A percentile compares a stretch with the other conserved stretches of the same genome.
These are phyloP conservation scores for Fusarium circinatum DNA, from an alignment of 2,329 filamentous ascomycete species.

Conservation along the genomic window DNA sequence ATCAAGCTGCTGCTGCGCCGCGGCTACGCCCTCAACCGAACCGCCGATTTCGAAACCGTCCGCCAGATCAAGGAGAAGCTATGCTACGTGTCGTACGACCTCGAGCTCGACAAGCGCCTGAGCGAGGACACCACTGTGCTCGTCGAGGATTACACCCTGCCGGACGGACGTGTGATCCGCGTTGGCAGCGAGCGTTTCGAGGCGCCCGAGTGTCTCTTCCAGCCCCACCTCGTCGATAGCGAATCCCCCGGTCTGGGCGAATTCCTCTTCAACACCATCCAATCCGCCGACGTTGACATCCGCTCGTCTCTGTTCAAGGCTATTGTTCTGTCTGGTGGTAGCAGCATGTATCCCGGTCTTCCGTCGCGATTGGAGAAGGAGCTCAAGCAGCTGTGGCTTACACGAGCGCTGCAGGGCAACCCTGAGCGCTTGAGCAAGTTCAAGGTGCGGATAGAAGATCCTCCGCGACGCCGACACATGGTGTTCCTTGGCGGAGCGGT, in stretches of 20 bases:
- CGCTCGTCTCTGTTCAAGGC: conserved; percentile 95
- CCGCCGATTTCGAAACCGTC: conserved; percentile 98
- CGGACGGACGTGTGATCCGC: conserved; percentile 94
- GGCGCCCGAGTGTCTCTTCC: conserved; percentile 97
- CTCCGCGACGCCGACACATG: conserved; percentile 95
- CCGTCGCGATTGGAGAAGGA: conserved; percentile 97
- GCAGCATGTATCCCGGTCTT: conserved; percentile 98
- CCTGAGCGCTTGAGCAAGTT: conserved; percentile 97
- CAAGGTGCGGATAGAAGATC: conserved; percentile 99
- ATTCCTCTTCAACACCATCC: conserved; percentile 98
- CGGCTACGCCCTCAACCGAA: conserved; percentile 96
- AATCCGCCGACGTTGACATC: conserved; percentile 94
- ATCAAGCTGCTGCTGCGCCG: conserved; percentile 93
- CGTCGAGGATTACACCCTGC: conserved; percentile 96
- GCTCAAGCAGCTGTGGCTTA: conserved; percentile 98
- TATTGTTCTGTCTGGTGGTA: conserved; percentile 94
- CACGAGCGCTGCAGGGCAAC: conserved; percentile 87
- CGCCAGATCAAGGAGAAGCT: conserved; percentile 99
- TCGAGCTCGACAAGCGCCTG: conserved; percentile 93
- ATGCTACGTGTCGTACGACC: conserved; percentile 98
- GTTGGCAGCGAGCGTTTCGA: conserved; percentile 98
- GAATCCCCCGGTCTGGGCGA: conserved; percentile 97
- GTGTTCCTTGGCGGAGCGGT: conserved; percentile 98
- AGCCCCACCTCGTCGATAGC: conserved; percentile 96
- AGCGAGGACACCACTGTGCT: conserved; percentile 97